Conservation (phyloP, 805 yeast species). For the Komagataella kurtzmanii region DNA sequence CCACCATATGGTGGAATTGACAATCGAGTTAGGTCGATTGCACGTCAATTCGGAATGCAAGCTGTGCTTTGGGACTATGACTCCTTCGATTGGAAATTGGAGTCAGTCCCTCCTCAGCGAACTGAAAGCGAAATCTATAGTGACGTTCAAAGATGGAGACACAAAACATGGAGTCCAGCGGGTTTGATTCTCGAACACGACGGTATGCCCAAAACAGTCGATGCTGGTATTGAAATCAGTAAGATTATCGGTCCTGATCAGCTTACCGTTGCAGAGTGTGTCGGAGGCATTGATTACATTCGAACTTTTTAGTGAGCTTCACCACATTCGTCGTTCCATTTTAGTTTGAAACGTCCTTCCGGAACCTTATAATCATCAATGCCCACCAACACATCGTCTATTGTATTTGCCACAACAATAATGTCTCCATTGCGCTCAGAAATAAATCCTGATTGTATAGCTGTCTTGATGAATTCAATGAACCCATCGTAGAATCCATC, state of each 20-base stretch:
- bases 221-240: conserved; percentile 47
- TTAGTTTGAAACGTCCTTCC: conserved; percentile 58
- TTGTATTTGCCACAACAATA: conserved; percentile 52
- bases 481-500: conserved; percentile 72
- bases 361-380: conserved; percentile 53
- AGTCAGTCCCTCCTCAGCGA: conserved; percentile 27
- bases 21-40: conserved; percentile 67
- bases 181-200: conserved; percentile 89
- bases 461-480: conserved; percentile 42
- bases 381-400: conserved; percentile 52
- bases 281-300: conserved; percentile 50
- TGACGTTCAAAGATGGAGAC: conserved; percentile 43
- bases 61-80: conserved; percentile 88
- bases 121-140: conserved; percentile 37
- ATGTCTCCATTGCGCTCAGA: conserved; percentile 53
- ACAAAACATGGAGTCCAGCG: conserved; percentile 11
- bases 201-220: conserved; percentile 49
- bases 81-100: conserved; percentile 80
- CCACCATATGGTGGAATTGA: conserved; percentile 97
- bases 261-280: conserved; percentile 70
- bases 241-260: conserved; percentile 47
- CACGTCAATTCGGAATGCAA: conserved; percentile 76
- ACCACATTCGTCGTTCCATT: conserved; percentile 35
- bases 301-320: not conserved
- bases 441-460: conserved; percentile 57